Base-by-base conservation (phyloP, 2,329 filamentous ascomycete species). In the Cladosporium sp. region DNA sequence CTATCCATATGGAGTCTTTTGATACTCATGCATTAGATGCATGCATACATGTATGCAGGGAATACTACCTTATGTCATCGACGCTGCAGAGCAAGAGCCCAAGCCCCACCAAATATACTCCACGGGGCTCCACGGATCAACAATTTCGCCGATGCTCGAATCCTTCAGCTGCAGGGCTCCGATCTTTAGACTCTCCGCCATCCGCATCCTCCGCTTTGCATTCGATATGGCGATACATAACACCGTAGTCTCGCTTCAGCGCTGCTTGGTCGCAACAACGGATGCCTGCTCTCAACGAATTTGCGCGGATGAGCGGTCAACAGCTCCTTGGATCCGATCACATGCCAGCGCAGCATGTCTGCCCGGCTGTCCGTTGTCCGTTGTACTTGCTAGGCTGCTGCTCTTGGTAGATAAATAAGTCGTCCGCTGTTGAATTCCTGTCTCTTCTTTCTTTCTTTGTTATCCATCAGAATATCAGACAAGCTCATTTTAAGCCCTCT, bases 201-300 rank as follows among this genome's bases (percentile, higher is more conserved):
- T 17, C 36, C 30, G 52, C 52, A 19, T 49, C n/a, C 54, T 56
- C 54, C 54, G 34, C 54, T 28, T 19, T 56, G 54, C 39, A 12
- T 25, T 39, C 36, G 28, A 28, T 25, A 59, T 51, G 56, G 56
- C 56, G 56, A 59, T 59, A 59, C 49, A 51, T 25, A 37, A 22
- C 56, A 52, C 56, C 56, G 56, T 59, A 52, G 47, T 52, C 49
- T 52, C 42, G 30, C 54, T 47, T 25, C 28, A 36, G 19, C 54
- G 30, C 25, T 40, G 28, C 42, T 30, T 28, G 14, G 30, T 59
- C 56, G 56, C 56, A 59, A 59, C 36, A 51, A 34, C 8, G 30
- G 49, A 51, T 19, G 52, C 39, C 25, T n/a, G n/a, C n/a, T 22
- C 56, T 38, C 56, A 59, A 59, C 56, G 40, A 12, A 52, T 59